Conservation (phyloP, 176 grass and related monocot species). For the Triticum dicoccoides region DNA sequence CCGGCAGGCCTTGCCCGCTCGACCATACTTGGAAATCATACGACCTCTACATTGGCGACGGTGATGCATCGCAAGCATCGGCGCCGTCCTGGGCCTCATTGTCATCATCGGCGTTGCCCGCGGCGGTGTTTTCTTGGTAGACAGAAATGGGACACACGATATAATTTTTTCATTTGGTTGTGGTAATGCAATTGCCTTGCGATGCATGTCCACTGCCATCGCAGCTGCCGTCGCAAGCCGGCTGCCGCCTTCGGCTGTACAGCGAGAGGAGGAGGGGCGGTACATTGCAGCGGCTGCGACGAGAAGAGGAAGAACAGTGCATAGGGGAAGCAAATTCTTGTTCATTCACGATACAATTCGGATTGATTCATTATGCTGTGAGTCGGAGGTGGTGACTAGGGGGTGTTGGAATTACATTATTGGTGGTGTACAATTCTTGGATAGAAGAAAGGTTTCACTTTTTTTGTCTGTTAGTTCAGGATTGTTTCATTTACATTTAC, state of each 20-base stretch:
- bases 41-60: slow-evolving; percentile 54
- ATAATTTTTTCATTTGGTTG: slow-evolving; percentile 37
- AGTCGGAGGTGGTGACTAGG: slow-evolving; percentile 15
- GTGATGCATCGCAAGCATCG: slow-evolving; percentile 24
- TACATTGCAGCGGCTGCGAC: slow-evolving; percentile 17
- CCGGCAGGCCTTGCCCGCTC: slow-evolving; percentile 62
- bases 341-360: slow-evolving; percentile 47
- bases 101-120: slow-evolving; percentile 35
- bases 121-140: slow-evolving; percentile 59
- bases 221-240: slow-evolving; percentile 18
- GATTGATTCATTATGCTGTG: slow-evolving; percentile 50
- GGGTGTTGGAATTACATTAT: slow-evolving; percentile 46
- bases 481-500: slow-evolving; percentile 40
- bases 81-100: slow-evolving; percentile 23
- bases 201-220: slow-evolving; percentile 20
- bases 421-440: slow-evolving; percentile 66
- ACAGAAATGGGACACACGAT: slow-evolving; percentile 22
- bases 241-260: slow-evolving; percentile 61
- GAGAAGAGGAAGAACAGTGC: slow-evolving; percentile 24
- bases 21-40: slow-evolving; percentile 77
- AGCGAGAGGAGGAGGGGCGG: slow-evolving; percentile 44
- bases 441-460: slow-evolving; percentile 56
- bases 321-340: slow-evolving; percentile 39
- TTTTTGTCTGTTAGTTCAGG: slow-evolving; percentile 46
- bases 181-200: slow-evolving; percentile 32